Base-by-base conservation (phyloP, 1,284 basidiomycete species). In the Cystobasidiaceae sp. region DNA sequence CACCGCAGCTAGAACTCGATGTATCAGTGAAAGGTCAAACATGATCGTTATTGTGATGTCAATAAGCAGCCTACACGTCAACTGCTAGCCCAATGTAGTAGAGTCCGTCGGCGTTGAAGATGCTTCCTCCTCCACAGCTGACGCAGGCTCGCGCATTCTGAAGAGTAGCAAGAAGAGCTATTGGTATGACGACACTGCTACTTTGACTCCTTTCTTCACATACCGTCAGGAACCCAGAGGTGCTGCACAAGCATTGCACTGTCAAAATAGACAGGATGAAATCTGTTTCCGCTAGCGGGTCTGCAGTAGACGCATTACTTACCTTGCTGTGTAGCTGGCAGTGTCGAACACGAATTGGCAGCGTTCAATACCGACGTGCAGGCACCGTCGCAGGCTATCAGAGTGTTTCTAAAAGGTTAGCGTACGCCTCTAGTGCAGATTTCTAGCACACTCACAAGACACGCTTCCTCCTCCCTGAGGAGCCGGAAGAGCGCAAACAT, bases 291-390 rank as follows among this genome's bases (percentile, higher is more conserved):
- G n/a, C n/a, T n/a, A n/a, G n/a, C n/a, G n/a, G n/a, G n/a, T n/a
- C n/a, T n/a, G n/a, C n/a, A n/a, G n/a, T n/a, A n/a, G n/a, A n/a
- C n/a, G n/a, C n/a, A n/a, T 27, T 32, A 39, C n/a, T 43, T 30
- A 56, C 54, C 54, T 44, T 56, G 54, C 17, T 56, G 54, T 28
- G 34, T 30, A 17, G 54, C 41, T 27, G 54, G 54, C 7, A 43
- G 25, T 19, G 19, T 15, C 19, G 54, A 43, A 44, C 54, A 56
- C 21, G 54, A 23, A 28, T 44, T 41, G 13, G 54, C 54, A 30
- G 54, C 45, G 9, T n/a, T 48, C 21, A 49, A 25, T 9, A 59
- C 44, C 23, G 25, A 4, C 37, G 27, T 59, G 8, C 56, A 49
- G 15, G 37, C n/a, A 17, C 25, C 5, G 21, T 59, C 34, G 37